phyloP scores from a whole-genome alignment of 2,329 filamentous ascomycete species.

The Scorias spongiosa region DNA sequence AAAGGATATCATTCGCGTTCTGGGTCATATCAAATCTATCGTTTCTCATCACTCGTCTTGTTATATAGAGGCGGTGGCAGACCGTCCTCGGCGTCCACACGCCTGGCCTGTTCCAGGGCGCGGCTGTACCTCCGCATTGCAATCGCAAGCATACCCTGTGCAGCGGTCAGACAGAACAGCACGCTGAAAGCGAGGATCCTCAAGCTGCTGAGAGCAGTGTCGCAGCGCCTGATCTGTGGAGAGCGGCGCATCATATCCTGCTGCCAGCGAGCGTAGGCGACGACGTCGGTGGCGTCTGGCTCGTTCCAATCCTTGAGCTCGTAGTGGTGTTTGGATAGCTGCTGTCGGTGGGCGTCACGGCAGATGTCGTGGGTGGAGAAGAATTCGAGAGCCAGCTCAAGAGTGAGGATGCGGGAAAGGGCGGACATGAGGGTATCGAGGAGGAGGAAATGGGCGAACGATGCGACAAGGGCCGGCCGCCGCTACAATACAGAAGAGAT shows the following conservation, averaged over 20 bases:
- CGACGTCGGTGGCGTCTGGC: constrained; percentile 4
- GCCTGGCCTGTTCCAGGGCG: not conserved
- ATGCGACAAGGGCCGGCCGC: constrained; percentile 7
- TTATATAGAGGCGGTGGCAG: not conserved
- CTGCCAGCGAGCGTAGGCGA: constrained; percentile 10
- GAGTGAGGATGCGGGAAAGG: constrained; percentile 9
- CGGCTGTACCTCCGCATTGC: constrained; percentile 3
- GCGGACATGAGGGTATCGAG: constrained; percentile 13
- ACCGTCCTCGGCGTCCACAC: not conserved
- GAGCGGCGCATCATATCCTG: constrained; percentile 6
- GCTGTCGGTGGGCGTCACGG: constrained; percentile 6
- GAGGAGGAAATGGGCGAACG: constrained; percentile 14
- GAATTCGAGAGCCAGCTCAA: constrained; percentile 11
- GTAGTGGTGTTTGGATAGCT: constrained; percentile 6
- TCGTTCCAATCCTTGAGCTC: not conserved
- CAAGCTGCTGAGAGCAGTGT: constrained; percentile 8
- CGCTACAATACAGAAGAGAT: constrained; percentile 4
- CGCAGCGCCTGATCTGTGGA: constrained; percentile 8
- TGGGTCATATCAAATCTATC: too few species aligned
- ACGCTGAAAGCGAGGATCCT: constrained; percentile 6
- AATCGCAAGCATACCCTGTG: constrained; percentile 11
- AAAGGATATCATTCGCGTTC: too few species aligned
- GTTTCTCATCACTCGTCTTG: too few species aligned
- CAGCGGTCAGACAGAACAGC: constrained; percentile 5
- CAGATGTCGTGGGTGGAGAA: constrained; percentile 13